Evolutionary conservation across 1,284 basidiomycete genomes (phyloP), one percentile per base, ranked within the genome.

Genomic region (Ganoderma leucocontextum): DNA sequence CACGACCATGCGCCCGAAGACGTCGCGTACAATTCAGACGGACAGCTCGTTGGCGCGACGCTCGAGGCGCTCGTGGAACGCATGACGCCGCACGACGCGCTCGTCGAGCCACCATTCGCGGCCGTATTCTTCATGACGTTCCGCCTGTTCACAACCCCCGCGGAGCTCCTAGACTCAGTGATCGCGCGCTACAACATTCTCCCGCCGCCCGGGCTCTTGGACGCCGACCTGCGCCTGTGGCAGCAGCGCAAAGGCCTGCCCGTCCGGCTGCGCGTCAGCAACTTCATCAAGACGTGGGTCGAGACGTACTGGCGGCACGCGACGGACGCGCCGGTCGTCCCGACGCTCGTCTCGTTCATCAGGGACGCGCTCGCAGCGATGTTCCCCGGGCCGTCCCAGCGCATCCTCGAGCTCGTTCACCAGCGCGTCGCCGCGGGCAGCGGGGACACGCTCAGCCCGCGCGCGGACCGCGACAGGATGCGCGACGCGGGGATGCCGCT

Each of bases 91-190:
- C 95, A 97, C 77, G 95, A 96, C 76, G 91, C 91, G 60, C 88
- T 95, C 61, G 93, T 95, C 39, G 96, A 99, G 75, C 85, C 91
- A 19, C 89, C 89, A 0, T 96, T 98, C 77, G 87, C 91, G 33
- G 89, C 91, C 1, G 92, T 97, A 19, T 99, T 99, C 84, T 97
- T 97, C 85, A 84, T 97, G 76, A 98, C 96, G 0, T 99, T 99
- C 86, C 89, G 97, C n/a, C 82, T 98, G 71, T 99, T 98, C 81
- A 90, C 93, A 0, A 89, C 91, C 0, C 94, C 97, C 0, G 68
- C 81, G 8, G 91, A 94, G 67, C 87, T 99, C 38, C 86, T 94
- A 1, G 88, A 93, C 12, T 86, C 91, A 0, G 82, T 99, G 65
- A 91, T 96, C 67, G 81, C 85, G 44, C 91, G 97, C 17, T 99